phyloP scores from a whole-genome alignment of 179 eudicot genomes.

The Heliamphora pulchella region DNA sequence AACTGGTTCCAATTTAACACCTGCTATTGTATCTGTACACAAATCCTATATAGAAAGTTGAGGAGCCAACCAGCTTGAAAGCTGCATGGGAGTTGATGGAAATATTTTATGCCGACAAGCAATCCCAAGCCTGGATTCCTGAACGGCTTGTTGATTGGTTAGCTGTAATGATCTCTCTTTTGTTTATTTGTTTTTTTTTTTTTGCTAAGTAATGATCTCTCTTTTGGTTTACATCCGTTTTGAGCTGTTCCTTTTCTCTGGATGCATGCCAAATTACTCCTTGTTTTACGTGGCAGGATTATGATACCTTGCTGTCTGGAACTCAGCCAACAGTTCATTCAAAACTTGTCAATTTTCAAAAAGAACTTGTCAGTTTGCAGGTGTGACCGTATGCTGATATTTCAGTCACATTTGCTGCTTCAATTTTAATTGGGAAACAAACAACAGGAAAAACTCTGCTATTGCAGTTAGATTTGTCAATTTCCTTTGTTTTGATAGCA shows the following conservation, averaged over 20 bases:
- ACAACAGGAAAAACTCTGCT: neutral
- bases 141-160: constrained; percentile 94
- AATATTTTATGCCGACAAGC: constrained; percentile 80
- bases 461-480: neutral
- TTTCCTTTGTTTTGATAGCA: neutral
- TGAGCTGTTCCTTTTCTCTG: neutral
- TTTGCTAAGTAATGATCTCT: constrained; percentile 36
- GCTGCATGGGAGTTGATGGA: constrained; percentile 96
- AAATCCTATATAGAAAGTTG: constrained; percentile 38
- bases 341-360: constrained; percentile 67
- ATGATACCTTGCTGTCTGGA: constrained; percentile 55
- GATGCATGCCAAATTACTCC: constrained; percentile 4
- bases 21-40: constrained; percentile 3
- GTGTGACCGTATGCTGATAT: constrained; percentile 27
- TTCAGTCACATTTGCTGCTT: neutral
- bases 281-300: constrained; percentile 46
- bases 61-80: constrained; percentile 67
- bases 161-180: constrained; percentile 51
- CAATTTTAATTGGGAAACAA: neutral
- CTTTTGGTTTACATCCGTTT: constrained; percentile 14
- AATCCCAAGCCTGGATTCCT: constrained; percentile 75
- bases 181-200: neutral
- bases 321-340: constrained; percentile 54
- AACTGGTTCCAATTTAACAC: neutral
- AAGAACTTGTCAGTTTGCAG: constrained; percentile 51